phyloP scores from a whole-genome alignment of 805 yeast species.

The Candida fluviatilis region DNA sequence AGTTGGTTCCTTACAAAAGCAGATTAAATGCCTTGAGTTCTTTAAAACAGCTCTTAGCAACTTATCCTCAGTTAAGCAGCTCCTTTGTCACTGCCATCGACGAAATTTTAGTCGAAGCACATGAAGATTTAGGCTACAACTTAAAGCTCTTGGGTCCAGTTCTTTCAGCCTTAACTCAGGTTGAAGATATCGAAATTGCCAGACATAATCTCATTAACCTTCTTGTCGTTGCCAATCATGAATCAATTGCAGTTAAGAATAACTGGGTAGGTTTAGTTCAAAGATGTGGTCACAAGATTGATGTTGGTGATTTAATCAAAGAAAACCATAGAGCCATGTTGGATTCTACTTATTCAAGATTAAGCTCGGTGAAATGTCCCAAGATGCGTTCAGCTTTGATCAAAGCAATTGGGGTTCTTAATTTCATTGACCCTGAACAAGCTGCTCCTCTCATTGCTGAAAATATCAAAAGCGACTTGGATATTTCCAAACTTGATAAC shows the following conservation, averaged over 20 bases:
- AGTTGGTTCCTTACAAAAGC: slow-evolving; percentile 25
- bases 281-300: slow-evolving; percentile 43
- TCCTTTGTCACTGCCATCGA: slow-evolving; percentile 43
- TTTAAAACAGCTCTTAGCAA: slow-evolving; percentile 25
- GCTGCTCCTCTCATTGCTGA: slow-evolving; percentile 49
- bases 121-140: neutral
- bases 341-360: slow-evolving; percentile 14
- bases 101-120: slow-evolving; percentile 8
- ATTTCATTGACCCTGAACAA: slow-evolving; percentile 57
- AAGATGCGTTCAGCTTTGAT: slow-evolving; percentile 49
- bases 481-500: slow-evolving; percentile 25
- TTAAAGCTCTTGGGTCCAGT: slow-evolving; percentile 20
- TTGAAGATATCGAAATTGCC: slow-evolving; percentile 12
- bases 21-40: slow-evolving; percentile 31
- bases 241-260: slow-evolving; percentile 29
- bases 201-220: slow-evolving; percentile 18
- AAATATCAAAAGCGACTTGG: slow-evolving; percentile 42
- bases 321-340: slow-evolving; percentile 19
- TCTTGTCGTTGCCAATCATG: slow-evolving; percentile 26
- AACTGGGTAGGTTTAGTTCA: slow-evolving; percentile 81
- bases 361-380: slow-evolving; percentile 16
- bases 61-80: slow-evolving; percentile 28
- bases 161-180: slow-evolving; percentile 22
- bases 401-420: slow-evolving; percentile 42
- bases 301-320: slow-evolving; percentile 58